Evolutionary conservation across 2,329 filamentous ascomycete genomes (phyloP).

Genomic region (Helotiales sp.): DNA sequence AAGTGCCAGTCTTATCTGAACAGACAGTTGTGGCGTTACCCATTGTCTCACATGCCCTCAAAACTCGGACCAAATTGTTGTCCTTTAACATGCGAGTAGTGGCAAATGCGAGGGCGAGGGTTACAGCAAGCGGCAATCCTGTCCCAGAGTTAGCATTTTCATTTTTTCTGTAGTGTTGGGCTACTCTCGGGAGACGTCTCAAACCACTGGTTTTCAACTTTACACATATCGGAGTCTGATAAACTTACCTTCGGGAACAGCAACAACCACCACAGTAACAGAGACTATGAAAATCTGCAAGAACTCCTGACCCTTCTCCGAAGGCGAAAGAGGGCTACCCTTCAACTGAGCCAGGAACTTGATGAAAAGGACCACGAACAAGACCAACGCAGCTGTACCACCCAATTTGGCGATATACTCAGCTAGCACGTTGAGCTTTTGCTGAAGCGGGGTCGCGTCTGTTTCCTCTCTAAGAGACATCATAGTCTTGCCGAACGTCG

Average conservation of each 20-base stretch:
- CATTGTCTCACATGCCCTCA: slow-evolving; percentile 73
- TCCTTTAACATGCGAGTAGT: slow-evolving; percentile 70
- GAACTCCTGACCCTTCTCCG: slow-evolving; percentile 62
- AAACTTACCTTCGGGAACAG: slow-evolving; percentile 38
- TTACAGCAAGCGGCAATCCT: slow-evolving; percentile 65
- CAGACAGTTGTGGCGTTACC: slow-evolving; percentile 76
- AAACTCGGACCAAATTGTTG: slow-evolving; percentile 68
- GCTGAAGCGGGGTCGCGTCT: slow-evolving; percentile 76
- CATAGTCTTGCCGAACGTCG: slow-evolving; percentile 74
- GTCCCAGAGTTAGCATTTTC: neutral
- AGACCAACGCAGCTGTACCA: slow-evolving; percentile 68
- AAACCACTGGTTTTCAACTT: too few relatives aligned
- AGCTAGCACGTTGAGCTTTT: slow-evolving; percentile 75
- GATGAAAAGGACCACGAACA: slow-evolving; percentile 79
- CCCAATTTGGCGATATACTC: slow-evolving; percentile 76
- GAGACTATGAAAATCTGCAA: slow-evolving; percentile 63
- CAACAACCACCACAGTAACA: slow-evolving; percentile 67
- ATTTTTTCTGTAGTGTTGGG: too few relatives aligned
- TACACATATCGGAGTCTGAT: too few relatives aligned
- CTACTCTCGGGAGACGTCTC: too few relatives aligned
- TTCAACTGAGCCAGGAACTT: slow-evolving; percentile 69
- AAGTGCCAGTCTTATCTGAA: slow-evolving; percentile 77
- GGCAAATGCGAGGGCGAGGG: slow-evolving; percentile 68
- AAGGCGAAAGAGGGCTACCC: slow-evolving; percentile 49
- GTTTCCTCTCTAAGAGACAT: slow-evolving; percentile 75